Evolutionary conservation across 352 stramenopile species (phyloP), one percentile per base, ranked within the genome.

Genomic region (Pythium inflatum): DNA sequence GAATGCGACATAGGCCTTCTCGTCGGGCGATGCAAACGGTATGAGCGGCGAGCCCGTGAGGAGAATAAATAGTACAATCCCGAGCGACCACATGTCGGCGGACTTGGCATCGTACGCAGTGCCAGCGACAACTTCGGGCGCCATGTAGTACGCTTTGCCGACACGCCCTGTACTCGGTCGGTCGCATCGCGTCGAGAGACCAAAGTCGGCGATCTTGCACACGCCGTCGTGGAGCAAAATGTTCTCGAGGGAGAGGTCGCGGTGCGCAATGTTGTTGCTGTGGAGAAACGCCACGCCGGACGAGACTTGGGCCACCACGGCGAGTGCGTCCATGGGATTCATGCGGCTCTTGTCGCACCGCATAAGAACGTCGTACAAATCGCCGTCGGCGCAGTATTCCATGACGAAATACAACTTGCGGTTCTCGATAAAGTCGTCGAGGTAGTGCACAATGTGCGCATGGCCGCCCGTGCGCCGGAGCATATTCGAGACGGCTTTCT

Each of bases 61-160:
- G 43, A 92, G 59, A 40, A 91, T 87, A 61, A 90, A 92, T 53
- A 84, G 70, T 68, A 92, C 77, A 45, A 89, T 79, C 2, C 81
- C 81, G 8, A 92, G 62, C 3, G 85, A 92, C 82, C 82, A 92
- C 22, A 91, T 75, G 31, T 92, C 81, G 5, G 82, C 85, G 1
- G 77, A 58, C 20, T 56, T 56, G 3, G 82, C 76, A 30, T 89
- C 73, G 54, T 92, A 91, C 14, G 34, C 33, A 5, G 73, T 31
- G 1, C 74, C 71, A 1, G 71, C 69, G 0, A 90, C 78, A 2
- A 90, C 61, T 45, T 92, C 85, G 3, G 81, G 81, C 0, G 85
- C 81, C 82, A 90, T 91, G 62, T 90, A 91, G 53, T 77, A 81
- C n/a, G 79, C 62, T 34, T 90, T 90, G 18, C 84, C 80, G 7